Percentiles rank a stretch among this genome's conserved stretches.
Conservation (phyloP, 805 yeast species). For the Candida dajiaensis region DNA sequence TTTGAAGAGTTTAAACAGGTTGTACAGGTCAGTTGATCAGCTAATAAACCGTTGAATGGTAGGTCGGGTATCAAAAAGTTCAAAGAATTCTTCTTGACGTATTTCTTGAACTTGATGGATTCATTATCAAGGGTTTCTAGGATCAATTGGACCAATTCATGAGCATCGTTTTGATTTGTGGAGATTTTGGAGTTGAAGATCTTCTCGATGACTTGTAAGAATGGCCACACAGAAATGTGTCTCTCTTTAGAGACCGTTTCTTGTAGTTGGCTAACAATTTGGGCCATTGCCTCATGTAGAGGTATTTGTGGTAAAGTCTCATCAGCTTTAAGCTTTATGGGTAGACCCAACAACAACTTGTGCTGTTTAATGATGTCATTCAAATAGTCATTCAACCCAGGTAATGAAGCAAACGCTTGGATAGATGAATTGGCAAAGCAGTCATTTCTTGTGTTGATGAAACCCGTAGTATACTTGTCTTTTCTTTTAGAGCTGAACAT, state of each 20-base stretch:
- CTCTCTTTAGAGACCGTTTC: conserved; percentile 49
- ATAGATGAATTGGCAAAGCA: conserved; percentile 89
- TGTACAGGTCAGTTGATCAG: conserved; percentile 65
- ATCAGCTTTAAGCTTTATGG: conserved; percentile 7
- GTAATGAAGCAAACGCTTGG: conserved; percentile 68
- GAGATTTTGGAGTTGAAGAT: conserved; percentile 72
- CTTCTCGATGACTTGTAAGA: conserved; percentile 64
- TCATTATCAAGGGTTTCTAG: conserved; percentile 76
- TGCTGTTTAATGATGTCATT: conserved; percentile 28
- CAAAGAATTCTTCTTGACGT: conserved; percentile 16
- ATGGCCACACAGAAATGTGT: conserved; percentile 71
- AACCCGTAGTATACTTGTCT: conserved; percentile 75
- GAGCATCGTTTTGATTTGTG: conserved; percentile 89
- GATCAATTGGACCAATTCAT: conserved; percentile 78
- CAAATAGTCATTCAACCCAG: conserved; percentile 53
- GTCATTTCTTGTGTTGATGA: conserved; percentile 76
- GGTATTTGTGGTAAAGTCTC: conserved; percentile 36
- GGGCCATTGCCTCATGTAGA: conserved; percentile 53
- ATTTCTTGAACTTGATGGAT: conserved; percentile 35
- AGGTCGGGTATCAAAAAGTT: conserved; percentile 45
- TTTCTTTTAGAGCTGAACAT: conserved; percentile 46
- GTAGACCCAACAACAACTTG: conserved; percentile 6
- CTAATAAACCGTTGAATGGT: conserved; percentile 66
- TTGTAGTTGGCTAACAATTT: conserved; percentile 50
- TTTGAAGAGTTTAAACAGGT: conserved; percentile 59